phyloP scores from a whole-genome alignment of 176 grass and related monocot genomes.

The Alloteropsis semialata region DNA sequence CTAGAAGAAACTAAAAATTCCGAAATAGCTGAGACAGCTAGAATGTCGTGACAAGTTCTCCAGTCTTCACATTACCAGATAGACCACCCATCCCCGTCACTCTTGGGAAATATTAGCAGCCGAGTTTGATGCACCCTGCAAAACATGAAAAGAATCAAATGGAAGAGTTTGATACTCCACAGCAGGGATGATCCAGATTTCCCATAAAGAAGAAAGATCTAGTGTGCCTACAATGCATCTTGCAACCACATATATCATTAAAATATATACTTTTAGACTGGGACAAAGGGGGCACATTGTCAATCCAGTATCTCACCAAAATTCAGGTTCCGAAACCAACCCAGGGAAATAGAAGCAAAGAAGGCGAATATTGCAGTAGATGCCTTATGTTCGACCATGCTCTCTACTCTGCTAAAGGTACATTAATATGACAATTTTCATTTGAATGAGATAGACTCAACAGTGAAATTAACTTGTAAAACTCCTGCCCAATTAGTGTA shows the following conservation, averaged over 20 bases:
- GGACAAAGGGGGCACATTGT: background rate
- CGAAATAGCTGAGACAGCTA: too few species aligned
- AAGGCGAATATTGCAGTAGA: background rate
- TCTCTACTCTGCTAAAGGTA: too few species aligned
- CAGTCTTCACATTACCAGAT: background rate
- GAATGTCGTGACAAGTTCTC: too few species aligned
- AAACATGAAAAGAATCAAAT: background rate
- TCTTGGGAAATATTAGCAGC: background rate
- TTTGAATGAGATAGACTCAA: conserved; percentile 1
- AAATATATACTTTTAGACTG: background rate
- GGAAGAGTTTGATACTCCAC: background rate
- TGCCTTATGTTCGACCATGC: too few species aligned
- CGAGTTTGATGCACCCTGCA: background rate
- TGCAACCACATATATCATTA: background rate
- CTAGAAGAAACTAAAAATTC: too few species aligned
- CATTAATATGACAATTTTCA: background rate
- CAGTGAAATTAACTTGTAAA: too few species aligned
- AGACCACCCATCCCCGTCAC: background rate
- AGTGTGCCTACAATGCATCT: too few species aligned
- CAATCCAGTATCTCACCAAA: background rate
- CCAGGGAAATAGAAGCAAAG: background rate
- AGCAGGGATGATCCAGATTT: background rate
- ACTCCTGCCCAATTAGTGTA: background rate
- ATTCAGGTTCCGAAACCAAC: background rate
- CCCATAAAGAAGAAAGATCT: too few species aligned